Conservation (phyloP, 768 basidiomycete species). For the Suillus decipiens region DNA sequence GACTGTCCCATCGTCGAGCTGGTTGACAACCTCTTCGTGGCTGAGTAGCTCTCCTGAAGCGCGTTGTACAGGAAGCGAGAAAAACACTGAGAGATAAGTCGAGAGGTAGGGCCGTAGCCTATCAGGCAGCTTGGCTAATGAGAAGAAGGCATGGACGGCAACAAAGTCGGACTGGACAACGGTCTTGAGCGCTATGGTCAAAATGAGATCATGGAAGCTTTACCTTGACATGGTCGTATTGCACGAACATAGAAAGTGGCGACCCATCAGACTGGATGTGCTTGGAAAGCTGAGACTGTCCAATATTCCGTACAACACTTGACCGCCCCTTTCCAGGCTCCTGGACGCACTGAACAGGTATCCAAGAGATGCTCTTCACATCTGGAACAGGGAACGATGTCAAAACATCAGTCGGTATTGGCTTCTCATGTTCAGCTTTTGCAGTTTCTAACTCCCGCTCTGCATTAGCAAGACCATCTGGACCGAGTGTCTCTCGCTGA, state of each 20-base stretch:
- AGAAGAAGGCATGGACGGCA: constrained; percentile 76
- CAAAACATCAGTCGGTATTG: constrained; percentile 81
- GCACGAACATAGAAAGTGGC: constrained; percentile 81
- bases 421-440: constrained; percentile 81
- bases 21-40: constrained; percentile 90
- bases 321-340: constrained; percentile 57
- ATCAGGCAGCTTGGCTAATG: constrained; percentile 69
- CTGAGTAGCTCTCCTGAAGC: constrained; percentile 67
- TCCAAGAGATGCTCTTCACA: constrained; percentile 91
- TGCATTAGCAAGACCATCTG: constrained; percentile 75
- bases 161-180: constrained; percentile 84
- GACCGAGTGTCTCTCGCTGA: constrained; percentile 72
- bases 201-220: constrained; percentile 17
- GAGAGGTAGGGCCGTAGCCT: constrained; percentile 81
- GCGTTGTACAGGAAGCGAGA: constrained; percentile 79
- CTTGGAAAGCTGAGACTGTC: constrained; percentile 50
- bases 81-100: constrained; percentile 82
- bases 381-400: constrained; percentile 89
- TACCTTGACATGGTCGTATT: constrained; percentile 93
- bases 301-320: constrained; percentile 26
- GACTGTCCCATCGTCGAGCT: constrained; percentile 89
- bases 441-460: constrained; percentile 73
- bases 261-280: constrained; percentile 70
- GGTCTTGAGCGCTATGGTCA: constrained; percentile 10
- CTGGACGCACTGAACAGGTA: constrained; percentile 70